These are phyloP conservation scores for Piromyces sp. DNA, from an alignment of 192 early-diverging fungal genomes.

Conservation along the genomic window DNA sequence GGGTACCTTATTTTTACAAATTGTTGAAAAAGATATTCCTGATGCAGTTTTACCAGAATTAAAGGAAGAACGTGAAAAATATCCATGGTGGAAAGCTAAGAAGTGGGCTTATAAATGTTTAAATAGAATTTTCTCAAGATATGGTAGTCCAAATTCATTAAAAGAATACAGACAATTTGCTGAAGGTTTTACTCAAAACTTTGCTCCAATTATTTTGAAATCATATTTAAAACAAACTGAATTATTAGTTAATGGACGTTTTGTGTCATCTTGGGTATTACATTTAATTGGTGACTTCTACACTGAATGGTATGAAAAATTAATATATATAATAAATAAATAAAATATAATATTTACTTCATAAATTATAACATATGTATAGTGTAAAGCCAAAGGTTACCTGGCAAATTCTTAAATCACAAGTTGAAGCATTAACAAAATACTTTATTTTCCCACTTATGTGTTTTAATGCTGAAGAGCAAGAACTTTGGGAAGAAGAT, in stretches of 20 bases:
- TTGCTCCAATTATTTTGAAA: conserved; percentile 74
- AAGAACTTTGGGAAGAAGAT: conserved; percentile 81
- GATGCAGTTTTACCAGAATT: conserved; percentile 20
- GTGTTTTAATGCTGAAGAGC: conserved; percentile 70
- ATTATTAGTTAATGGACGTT: conserved; percentile 47
- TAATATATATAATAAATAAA: no score
- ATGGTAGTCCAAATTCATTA: conserved; percentile 2
- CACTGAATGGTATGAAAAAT: conserved; percentile 38
- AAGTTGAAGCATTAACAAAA: conserved; percentile 58
- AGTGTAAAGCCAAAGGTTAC: conserved; percentile 72
- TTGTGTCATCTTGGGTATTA: conserved; percentile 53
- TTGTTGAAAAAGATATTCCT: conserved; percentile 46
- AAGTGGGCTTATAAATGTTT: conserved; percentile 85
- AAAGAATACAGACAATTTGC: conserved; percentile 48
- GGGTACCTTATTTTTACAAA: conserved; percentile 69
- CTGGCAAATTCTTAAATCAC: conserved; percentile 80
- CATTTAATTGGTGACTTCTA: conserved; percentile 58
- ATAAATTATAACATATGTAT: no score
- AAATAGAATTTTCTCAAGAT: conserved; percentile 58
- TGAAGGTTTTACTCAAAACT: conserved; percentile 66
- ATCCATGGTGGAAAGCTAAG: conserved; percentile 82
- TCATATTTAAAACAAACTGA: conserved; percentile 76
- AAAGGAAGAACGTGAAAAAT: conserved; percentile 57
- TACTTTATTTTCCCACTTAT: conserved; percentile 86
- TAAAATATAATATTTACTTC: no score